Conservation (phyloP, 257 asterid genomes). For the Solanum pennellii region DNA sequence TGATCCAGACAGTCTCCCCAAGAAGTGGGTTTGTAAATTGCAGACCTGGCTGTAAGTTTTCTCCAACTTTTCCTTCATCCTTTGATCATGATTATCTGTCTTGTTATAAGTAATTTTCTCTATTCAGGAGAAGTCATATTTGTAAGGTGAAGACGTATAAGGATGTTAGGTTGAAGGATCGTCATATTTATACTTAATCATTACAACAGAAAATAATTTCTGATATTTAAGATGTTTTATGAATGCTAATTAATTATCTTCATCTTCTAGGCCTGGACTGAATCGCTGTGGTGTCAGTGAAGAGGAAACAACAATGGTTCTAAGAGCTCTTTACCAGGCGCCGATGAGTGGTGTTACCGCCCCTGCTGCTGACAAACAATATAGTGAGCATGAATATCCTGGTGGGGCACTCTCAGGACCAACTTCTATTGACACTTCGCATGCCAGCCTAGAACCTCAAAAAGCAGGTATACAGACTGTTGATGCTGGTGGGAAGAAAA, state of each 20-base stretch:
- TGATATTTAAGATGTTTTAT: background rate
- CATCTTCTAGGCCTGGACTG: slow-evolving; percentile 72
- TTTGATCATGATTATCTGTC: background rate
- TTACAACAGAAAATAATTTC: slow-evolving; percentile 1
- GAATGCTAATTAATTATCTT: slow-evolving; percentile 7
- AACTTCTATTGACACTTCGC: slow-evolving; percentile 31
- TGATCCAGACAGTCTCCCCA: slow-evolving; percentile 74
- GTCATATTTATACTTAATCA: background rate
- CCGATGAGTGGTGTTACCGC: slow-evolving; percentile 37
- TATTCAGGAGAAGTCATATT: background rate
- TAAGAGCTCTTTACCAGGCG: slow-evolving; percentile 63
- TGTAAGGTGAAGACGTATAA: background rate
- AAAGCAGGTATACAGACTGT: slow-evolving; percentile 25
- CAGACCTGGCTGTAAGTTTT: slow-evolving; percentile 96
- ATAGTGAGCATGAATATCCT: slow-evolving; percentile 29
- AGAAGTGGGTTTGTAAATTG: slow-evolving; percentile 91
- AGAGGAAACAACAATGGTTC: slow-evolving; percentile 74
- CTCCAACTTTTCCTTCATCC: background rate
- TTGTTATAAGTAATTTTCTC: background rate
- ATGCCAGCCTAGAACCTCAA: slow-evolving; percentile 32
- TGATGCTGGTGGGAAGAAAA: slow-evolving; percentile 46
- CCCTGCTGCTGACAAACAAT: slow-evolving; percentile 34
- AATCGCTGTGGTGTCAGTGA: slow-evolving; percentile 78
- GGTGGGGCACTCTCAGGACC: slow-evolving; percentile 23
- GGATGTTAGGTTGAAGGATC: background rate